Conservation (phyloP, 2,329 filamentous ascomycete species). For the Alternaria angustiovoidea region DNA sequence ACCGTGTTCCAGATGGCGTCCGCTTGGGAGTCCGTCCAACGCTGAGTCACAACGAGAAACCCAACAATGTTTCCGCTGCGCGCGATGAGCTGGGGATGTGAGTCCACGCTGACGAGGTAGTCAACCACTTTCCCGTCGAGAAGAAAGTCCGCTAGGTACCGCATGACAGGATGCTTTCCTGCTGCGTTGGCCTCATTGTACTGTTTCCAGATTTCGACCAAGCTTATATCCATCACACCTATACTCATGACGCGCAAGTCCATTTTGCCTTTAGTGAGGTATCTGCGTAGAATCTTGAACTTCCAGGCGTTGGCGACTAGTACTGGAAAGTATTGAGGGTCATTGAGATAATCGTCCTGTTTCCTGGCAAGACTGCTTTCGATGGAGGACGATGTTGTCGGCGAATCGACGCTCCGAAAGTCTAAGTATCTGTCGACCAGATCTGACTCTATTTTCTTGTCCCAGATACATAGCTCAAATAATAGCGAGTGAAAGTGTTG, state of each 20-base stretch:
- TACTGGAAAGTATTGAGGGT: constrained; percentile 53
- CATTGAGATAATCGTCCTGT: constrained; percentile 28
- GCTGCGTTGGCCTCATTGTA: constrained; percentile 56
- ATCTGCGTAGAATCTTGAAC: constrained; percentile 71
- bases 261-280: constrained; percentile 88
- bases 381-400: constrained; percentile 22
- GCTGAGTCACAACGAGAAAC: constrained; percentile 81
- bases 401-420: constrained; percentile 33
- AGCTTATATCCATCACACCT: constrained; percentile 73
- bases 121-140: constrained; percentile 75
- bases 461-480: constrained; percentile 39
- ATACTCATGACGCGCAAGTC: constrained; percentile 84
- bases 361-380: constrained; percentile 5
- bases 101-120: constrained; percentile 89
- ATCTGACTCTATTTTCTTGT: constrained; percentile 31
- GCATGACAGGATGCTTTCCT: constrained; percentile 63
- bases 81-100: constrained; percentile 87
- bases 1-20: constrained; percentile 87
- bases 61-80: constrained; percentile 85
- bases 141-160: constrained; percentile 74
- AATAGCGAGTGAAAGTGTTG: constrained; percentile 30
- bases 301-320: constrained; percentile 72
- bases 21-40: constrained; percentile 75
- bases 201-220: constrained; percentile 67
- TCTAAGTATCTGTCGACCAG: constrained; percentile 39